Conservation (phyloP, 805 yeast genomes). For the Tetrapisispora pingtungensis region DNA sequence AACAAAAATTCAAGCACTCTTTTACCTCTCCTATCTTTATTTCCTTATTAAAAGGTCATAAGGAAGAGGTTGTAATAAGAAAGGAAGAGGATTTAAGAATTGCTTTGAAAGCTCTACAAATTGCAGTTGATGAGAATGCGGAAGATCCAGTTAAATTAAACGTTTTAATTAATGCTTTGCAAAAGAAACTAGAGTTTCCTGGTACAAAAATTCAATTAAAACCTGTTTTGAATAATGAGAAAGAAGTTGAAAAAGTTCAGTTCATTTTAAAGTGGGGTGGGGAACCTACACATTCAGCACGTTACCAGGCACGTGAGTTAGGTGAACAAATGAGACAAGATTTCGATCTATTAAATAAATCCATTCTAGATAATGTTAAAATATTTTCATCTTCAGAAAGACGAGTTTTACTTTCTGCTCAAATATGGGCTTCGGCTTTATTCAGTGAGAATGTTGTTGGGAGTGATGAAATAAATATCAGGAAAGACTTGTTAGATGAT, state of each 20-base stretch:
- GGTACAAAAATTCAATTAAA: conserved; percentile 95
- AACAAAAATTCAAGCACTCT: conserved; percentile 93
- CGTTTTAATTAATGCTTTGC: conserved; percentile 73
- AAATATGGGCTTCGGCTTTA: conserved; percentile 68
- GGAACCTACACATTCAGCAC: conserved; percentile 96
- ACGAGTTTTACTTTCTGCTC: conserved; percentile 88
- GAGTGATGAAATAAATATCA: conserved; percentile 66
- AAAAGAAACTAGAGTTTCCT: conserved; percentile 80
- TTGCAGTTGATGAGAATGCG: conserved; percentile 67
- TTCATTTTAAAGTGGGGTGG: conserved; percentile 98
- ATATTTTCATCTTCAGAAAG: conserved; percentile 90
- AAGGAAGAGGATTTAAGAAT: conserved; percentile 78
- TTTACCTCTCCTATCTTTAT: conserved; percentile 81
- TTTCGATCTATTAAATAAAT: conserved; percentile 72
- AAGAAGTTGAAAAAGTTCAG: conserved; percentile 87
- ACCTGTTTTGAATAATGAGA: conserved; percentile 63
- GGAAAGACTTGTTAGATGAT: conserved; percentile 90
- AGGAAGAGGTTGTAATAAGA: conserved; percentile 90
- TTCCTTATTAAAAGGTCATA: conserved; percentile 83
- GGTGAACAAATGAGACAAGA: conserved; percentile 96
- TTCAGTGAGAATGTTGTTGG: conserved; percentile 65
- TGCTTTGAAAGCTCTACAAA: conserved; percentile 72
- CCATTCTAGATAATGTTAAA: conserved; percentile 73
- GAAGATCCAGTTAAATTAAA: conserved; percentile 74
- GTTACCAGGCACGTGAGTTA: conserved; percentile 85